Conservation (phyloP, 805 yeast species). For the Metschnikowia rubicola region DNA sequence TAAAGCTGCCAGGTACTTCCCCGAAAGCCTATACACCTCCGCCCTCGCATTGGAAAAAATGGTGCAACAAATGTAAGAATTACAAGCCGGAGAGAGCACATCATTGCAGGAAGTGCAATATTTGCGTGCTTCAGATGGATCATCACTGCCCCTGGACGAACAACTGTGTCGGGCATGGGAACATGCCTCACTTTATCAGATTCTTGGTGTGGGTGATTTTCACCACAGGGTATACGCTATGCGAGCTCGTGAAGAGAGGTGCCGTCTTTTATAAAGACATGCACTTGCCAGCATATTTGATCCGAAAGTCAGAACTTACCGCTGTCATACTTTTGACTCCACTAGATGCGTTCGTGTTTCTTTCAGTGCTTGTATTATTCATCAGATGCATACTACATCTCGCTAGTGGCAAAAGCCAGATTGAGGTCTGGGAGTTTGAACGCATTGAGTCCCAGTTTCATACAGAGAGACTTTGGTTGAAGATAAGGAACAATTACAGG, state of each 20-base stretch:
- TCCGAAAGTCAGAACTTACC: constrained; percentile 49
- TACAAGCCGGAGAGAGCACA: constrained; percentile 83
- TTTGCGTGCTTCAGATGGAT: constrained; percentile 85
- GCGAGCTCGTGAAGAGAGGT: constrained; percentile 40
- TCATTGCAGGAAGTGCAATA: constrained; percentile 76
- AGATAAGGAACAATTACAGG: constrained; percentile 43
- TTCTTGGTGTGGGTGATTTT: constrained; percentile 65
- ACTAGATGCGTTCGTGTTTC: constrained; percentile 53
- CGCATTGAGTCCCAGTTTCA: constrained; percentile 66
- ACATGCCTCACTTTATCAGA: constrained; percentile 76
- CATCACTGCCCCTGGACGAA: constrained; percentile 93
- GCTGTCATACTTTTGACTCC: constrained; percentile 55
- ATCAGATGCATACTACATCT: constrained; percentile 58
- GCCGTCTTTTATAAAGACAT: constrained; percentile 44
- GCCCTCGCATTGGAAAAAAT: constrained; percentile 55
- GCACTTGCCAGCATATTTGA: constrained; percentile 53
- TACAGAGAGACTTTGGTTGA: constrained; percentile 51
- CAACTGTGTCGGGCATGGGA: constrained; percentile 81
- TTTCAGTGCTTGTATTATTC: constrained; percentile 57
- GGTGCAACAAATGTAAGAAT: constrained; percentile 67
- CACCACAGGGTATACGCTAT: constrained; percentile 46
- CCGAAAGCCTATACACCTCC: constrained; percentile 45
- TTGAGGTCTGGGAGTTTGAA: constrained; percentile 90
- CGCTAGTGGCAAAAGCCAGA: constrained; percentile 75
- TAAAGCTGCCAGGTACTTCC: constrained; percentile 65